phyloP scores from a whole-genome alignment of 2,329 filamentous ascomycete species.

The Chaetomiaceae sp. region DNA sequence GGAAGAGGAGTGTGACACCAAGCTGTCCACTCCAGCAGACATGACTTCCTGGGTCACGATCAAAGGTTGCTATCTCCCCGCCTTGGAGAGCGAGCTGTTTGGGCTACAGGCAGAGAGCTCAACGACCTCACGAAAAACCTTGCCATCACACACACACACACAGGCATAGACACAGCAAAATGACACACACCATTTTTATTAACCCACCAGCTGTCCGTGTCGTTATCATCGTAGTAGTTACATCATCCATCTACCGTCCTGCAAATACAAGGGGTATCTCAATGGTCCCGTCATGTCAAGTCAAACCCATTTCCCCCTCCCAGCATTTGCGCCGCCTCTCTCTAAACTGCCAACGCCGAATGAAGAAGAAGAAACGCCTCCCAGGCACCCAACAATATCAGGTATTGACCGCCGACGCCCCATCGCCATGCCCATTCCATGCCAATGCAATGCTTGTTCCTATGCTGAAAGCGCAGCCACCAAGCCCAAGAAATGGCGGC shows the following conservation, averaged over 20 bases:
- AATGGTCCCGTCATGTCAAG: conserved; percentile 7
- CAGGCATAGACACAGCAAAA: no score
- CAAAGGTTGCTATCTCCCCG: no score
- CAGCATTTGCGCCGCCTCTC: conserved; percentile 2
- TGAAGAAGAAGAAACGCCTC: no score
- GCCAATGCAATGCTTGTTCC: background rate
- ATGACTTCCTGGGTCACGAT: no score
- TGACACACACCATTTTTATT: background rate
- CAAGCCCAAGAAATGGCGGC: conserved; percentile 5
- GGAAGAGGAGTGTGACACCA: no score
- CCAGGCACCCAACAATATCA: background rate
- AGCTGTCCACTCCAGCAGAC: no score
- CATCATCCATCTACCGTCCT: conserved; percentile 17
- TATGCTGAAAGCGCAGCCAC: conserved; percentile 5
- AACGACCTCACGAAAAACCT: no score
- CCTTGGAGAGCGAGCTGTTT: no score
- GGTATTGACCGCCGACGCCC: conserved; percentile 7
- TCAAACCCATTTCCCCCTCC: conserved; percentile 2
- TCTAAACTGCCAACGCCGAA: conserved; percentile 15
- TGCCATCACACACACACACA: no score
- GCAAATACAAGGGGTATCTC: conserved; percentile 21
- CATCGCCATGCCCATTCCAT: conserved; percentile 4
- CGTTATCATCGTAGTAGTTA: conserved; percentile 3
- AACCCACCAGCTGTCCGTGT: background rate
- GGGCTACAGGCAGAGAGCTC: no score